Conservation (phyloP, 129 eudicot species). For the Helianthus annuus region DNA sequence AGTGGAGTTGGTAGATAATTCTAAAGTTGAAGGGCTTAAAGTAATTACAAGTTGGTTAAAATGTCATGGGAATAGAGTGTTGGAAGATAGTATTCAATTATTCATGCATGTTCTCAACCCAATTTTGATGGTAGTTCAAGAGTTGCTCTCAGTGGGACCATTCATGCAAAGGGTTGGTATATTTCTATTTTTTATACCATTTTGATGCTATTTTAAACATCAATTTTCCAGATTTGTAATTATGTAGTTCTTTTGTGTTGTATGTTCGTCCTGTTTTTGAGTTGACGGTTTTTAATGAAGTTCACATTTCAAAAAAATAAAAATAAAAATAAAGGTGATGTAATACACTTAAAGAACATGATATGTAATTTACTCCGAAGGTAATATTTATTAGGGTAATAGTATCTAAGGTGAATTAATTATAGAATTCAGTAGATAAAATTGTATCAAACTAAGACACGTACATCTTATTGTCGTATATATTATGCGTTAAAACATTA, state of each 20-base stretch:
- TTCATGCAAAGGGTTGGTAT: constrained; percentile 14
- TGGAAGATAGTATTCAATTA: constrained; percentile 33
- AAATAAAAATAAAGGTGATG: too few relatives aligned
- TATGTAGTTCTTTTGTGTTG: too few relatives aligned
- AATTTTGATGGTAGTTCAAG: constrained; percentile 23
- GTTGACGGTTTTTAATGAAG: too few relatives aligned
- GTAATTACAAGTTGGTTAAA: constrained; percentile 21
- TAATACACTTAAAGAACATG: too few relatives aligned
- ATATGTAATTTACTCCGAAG: too few relatives aligned
- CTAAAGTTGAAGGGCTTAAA: constrained; percentile 6
- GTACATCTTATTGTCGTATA: too few relatives aligned
- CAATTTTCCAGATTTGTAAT: neutral
- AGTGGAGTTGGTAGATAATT: constrained; percentile 27
- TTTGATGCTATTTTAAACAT: neutral
- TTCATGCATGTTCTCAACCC: constrained; percentile 33
- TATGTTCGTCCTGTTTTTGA: too few relatives aligned
- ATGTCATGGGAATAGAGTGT: constrained; percentile 28
- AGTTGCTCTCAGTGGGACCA: constrained; percentile 38
- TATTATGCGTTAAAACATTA: too few relatives aligned
- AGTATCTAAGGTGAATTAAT: neutral
- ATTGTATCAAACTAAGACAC: too few relatives aligned
- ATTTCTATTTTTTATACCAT: neutral
- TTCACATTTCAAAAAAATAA: too few relatives aligned
- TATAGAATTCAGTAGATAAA: too few relatives aligned
- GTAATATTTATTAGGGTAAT: neutral